Base-by-base conservation (phyloP, 2,329 filamentous ascomycete species). In the Trichoderma koningii region DNA sequence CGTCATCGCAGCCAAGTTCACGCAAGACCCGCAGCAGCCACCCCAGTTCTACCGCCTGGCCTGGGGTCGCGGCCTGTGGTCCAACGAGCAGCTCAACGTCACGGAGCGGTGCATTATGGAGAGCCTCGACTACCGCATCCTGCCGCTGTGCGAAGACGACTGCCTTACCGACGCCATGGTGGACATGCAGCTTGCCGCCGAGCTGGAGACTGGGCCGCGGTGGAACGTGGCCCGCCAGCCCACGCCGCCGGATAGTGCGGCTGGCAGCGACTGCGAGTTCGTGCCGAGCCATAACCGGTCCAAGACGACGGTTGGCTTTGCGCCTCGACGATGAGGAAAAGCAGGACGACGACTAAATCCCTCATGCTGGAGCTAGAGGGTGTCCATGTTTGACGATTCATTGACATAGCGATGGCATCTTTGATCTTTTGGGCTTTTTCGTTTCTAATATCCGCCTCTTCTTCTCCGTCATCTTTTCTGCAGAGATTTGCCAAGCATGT, bases 51-150 rank as follows among this genome's bases (percentile, higher is more conserved):
- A 86, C 75, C 79, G 80, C 67, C 70, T 77, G 17, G 74, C 73
- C 30, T 89, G 86, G 85, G 86, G 83, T 23, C 77, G 75, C 28
- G 77, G 79, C 55, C 70, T 82, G 55, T 90, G 87, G 86, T 83
- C 85, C 2, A 81, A 80, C 70, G 80, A 83, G 64, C 86, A 89
- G 77, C 80, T 89, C 70, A 88, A 88, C 69, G 81, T 81, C 56
- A 89, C 87, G 1, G 87, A 89, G 75, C 79, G 84, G 53, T 84
- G 82, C 74, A 83, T 89, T 69, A 84, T 89, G 80, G 85, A 88
- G 77, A 86, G 82, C 73, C 78, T 90, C 53, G 80, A 82, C 68
- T 89, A 88, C 75, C 81, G 86, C 63, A 84, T 90, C 71, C 75
- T 89, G 74, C 85, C 85, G 7, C 78, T 89, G 10, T 86, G 81